These are phyloP conservation scores for Arabis hirsuta DNA, from an alignment of 345 rosid genomes.

Conservation along the genomic window DNA sequence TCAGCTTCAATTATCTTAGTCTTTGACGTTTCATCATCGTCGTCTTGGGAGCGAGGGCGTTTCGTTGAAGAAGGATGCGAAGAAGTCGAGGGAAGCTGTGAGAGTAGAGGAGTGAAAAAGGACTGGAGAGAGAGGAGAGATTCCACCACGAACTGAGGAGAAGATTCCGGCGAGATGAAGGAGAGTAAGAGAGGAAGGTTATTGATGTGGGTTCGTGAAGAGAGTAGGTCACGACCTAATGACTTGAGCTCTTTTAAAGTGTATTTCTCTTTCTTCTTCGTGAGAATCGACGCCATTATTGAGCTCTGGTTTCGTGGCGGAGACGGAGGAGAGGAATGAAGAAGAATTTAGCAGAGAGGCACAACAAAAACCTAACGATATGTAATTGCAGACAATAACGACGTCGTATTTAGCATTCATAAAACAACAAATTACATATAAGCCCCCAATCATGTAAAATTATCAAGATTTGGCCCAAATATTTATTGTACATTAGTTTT, in stretches of 20 bases:
- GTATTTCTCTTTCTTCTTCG: constrained; percentile 46
- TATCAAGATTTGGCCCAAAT: background rate
- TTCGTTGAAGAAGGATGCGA: constrained; percentile 34
- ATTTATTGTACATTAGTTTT: background rate
- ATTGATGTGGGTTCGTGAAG: constrained; percentile 76
- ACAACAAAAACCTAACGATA: constrained; percentile 19
- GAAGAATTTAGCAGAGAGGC: background rate
- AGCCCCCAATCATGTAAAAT: background rate
- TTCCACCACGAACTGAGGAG: constrained; percentile 72
- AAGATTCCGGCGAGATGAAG: constrained; percentile 60
- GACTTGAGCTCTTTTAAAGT: constrained; percentile 66
- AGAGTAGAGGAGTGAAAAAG: constrained; percentile 80
- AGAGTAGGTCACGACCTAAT: constrained; percentile 69
- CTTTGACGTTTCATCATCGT: constrained; percentile 32
- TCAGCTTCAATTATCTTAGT: constrained; percentile 37
- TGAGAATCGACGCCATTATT: constrained; percentile 55
- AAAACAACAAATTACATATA: background rate
- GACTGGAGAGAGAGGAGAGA: constrained; percentile 91
- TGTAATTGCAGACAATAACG: background rate
- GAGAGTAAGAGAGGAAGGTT: constrained; percentile 80
- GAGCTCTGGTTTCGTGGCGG: constrained; percentile 29
- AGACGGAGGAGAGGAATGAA: constrained; percentile 1
- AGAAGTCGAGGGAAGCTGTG: constrained; percentile 68
- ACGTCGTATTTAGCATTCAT: background rate
- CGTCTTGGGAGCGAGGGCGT: constrained; percentile 26